Evolutionary conservation across 345 rosid genomes (phyloP).

Genomic region (Gynandropsis gynandra): DNA sequence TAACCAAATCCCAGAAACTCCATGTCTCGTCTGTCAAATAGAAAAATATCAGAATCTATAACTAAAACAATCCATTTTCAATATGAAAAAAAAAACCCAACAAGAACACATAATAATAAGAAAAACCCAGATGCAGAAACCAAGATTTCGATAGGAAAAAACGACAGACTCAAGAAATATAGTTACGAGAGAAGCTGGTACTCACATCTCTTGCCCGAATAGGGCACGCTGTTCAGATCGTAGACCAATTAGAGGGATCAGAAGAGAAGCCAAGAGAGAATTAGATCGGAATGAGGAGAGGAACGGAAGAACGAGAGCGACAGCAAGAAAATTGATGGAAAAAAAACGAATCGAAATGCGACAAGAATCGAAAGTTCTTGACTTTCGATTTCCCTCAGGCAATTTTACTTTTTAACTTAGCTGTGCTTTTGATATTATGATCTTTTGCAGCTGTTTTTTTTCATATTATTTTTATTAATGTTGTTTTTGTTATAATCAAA

Average conservation of each 20-base stretch:
- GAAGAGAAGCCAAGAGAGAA: background rate
- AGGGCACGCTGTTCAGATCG: background rate
- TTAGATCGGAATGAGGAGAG: conserved; percentile 4
- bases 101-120: background rate
- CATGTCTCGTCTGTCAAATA: no score
- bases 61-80: background rate
- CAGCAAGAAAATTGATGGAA: background rate
- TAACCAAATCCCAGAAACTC: background rate
- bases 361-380: no score
- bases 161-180: background rate
- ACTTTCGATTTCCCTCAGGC: no score
- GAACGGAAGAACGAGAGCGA: background rate
- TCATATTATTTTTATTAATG: no score
- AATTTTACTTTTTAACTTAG: no score
- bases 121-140: background rate
- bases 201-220: conserved; percentile 14
- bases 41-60: background rate
- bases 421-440: no score
- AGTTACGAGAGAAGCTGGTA: conserved; percentile 4
- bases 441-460: no score
- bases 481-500: no score
- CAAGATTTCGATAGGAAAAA: conserved; percentile 1
- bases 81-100: background rate
- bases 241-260: no score
- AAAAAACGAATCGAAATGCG: no score